These are phyloP conservation scores for Coniella lustricola DNA, from an alignment of 2,329 filamentous ascomycete species.

Conservation along the genomic window DNA sequence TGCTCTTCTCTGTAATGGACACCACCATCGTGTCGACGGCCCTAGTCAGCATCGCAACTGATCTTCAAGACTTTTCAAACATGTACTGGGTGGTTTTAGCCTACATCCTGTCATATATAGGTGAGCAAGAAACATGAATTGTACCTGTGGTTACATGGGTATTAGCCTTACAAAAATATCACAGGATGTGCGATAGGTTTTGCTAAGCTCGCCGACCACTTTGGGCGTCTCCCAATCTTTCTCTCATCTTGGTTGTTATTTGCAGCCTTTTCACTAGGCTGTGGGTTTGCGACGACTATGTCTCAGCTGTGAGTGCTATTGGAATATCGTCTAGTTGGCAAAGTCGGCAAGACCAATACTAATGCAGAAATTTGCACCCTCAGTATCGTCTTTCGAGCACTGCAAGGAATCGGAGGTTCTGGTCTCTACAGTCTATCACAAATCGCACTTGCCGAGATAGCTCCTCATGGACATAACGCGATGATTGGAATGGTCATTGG, in stretches of 20 bases:
- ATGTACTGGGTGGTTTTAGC: conserved; percentile 49
- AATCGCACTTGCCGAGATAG: conserved; percentile 49
- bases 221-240: conserved; percentile 45
- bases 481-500: conserved; percentile 49
- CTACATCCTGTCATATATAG: conserved; percentile 52
- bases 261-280: conserved; percentile 47
- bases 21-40: conserved; percentile 53
- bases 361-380: background rate
- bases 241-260: conserved; percentile 47
- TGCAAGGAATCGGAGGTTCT: conserved; percentile 55
- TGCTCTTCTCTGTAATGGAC: conserved; percentile 51
- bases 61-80: conserved; percentile 43
- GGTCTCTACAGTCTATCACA: conserved; percentile 55
- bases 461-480: conserved; percentile 44
- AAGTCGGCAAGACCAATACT: conserved; percentile 10
- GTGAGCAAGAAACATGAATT: conserved; percentile 25
- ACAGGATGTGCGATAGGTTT: conserved; percentile 50
- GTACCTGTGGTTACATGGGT: no score
- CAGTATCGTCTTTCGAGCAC: conserved; percentile 51
- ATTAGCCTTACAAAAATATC: background rate
- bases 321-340: background rate
- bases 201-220: conserved; percentile 54
- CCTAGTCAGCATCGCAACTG: conserved; percentile 47
- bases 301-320: conserved; percentile 37
- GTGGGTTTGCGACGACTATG: conserved; percentile 44